Conservation (phyloP, 208 protist genomes). For the Wallacemonas collosoma region DNA sequence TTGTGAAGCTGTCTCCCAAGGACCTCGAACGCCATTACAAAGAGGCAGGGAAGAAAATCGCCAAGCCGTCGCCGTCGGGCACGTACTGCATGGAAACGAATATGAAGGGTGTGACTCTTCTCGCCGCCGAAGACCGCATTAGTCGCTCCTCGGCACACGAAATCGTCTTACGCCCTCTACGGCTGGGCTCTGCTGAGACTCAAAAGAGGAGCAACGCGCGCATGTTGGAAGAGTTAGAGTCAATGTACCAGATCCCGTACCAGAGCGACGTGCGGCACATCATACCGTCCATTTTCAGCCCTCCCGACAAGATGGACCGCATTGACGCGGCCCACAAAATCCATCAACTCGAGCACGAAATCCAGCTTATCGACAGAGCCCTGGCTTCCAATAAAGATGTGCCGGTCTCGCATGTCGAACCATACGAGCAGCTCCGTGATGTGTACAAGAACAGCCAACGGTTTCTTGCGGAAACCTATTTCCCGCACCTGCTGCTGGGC, state of each 20-base stretch:
- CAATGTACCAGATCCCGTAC: slow-evolving; percentile 56
- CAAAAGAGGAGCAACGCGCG: slow-evolving; percentile 6
- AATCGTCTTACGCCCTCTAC: slow-evolving; percentile 46
- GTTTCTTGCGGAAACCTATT: slow-evolving; percentile 59
- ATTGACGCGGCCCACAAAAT: slow-evolving; percentile 75
- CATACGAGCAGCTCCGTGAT: slow-evolving; percentile 23
- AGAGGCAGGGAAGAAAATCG: slow-evolving; percentile 41
- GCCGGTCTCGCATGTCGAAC: neutral
- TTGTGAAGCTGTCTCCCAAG: slow-evolving; percentile 51
- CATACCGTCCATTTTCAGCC: slow-evolving; percentile 55
- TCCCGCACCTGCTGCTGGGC: slow-evolving; percentile 52
- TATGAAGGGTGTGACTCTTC: slow-evolving; percentile 72
- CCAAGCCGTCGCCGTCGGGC: slow-evolving; percentile 51
- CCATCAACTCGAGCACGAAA: slow-evolving; percentile 50
- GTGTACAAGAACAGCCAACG: slow-evolving; percentile 42
- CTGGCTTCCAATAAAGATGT: neutral
- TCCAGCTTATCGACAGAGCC: slow-evolving; percentile 28
- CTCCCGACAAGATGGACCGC: slow-evolving; percentile 90
- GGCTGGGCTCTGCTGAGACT: slow-evolving; percentile 17
- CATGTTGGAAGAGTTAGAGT: slow-evolving; percentile 41
- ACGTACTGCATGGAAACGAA: slow-evolving; percentile 87
- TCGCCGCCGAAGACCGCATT: slow-evolving; percentile 65
- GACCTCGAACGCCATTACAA: neutral
- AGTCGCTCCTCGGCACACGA: slow-evolving; percentile 56
- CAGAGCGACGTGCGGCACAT: slow-evolving; percentile 40